Percentiles rank a stretch among this genome's conserved stretches.
These are phyloP conservation scores for Dendrostoma leiphaemia DNA, from an alignment of 2,329 filamentous ascomycete genomes.

Conservation along the genomic window DNA sequence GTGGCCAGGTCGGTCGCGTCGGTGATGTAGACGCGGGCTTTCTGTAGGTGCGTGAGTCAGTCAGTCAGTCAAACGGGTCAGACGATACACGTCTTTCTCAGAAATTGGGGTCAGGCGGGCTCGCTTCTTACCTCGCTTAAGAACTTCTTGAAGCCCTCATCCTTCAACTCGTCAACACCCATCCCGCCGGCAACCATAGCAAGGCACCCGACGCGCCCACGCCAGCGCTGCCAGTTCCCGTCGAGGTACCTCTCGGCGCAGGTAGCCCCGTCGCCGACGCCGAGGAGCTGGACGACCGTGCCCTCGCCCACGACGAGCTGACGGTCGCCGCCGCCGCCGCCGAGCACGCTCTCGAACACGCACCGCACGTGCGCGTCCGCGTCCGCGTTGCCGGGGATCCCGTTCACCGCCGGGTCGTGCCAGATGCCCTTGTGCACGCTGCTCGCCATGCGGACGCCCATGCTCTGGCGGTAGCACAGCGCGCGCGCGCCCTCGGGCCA, in stretches of 20 bases:
- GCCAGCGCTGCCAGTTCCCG: conserved; percentile 48
- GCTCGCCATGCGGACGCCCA: conserved; percentile 58
- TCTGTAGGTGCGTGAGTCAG: conserved; percentile 34
- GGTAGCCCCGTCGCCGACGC: conserved; percentile 65
- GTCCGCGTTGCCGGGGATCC: conserved; percentile 57
- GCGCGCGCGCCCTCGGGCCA: conserved; percentile 61
- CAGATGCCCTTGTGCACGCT: conserved; percentile 56
- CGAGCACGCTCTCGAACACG: conserved; percentile 64
- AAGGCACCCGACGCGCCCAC: conserved; percentile 44
- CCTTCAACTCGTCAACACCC: conserved; percentile 36
- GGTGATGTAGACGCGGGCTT: conserved; percentile 60
- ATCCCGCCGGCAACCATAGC: conserved; percentile 49
- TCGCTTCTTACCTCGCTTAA: conserved; percentile 52
- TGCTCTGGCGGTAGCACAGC: conserved; percentile 58
- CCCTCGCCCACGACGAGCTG: conserved; percentile 40
- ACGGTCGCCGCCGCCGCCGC: too few relatives aligned
- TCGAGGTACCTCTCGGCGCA: conserved; percentile 57
- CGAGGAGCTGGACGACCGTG: conserved; percentile 68
- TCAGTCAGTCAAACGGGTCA: conserved; percentile 24
- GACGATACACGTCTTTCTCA: too few relatives aligned
- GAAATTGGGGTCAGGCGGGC: too few relatives aligned
- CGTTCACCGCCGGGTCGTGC: conserved; percentile 56
- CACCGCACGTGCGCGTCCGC: conserved; percentile 61
- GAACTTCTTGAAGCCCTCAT: conserved; percentile 46
- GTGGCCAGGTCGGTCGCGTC: conserved; percentile 49